Conservation (phyloP, 352 stramenopile species). For the Pythium dissimile region DNA sequence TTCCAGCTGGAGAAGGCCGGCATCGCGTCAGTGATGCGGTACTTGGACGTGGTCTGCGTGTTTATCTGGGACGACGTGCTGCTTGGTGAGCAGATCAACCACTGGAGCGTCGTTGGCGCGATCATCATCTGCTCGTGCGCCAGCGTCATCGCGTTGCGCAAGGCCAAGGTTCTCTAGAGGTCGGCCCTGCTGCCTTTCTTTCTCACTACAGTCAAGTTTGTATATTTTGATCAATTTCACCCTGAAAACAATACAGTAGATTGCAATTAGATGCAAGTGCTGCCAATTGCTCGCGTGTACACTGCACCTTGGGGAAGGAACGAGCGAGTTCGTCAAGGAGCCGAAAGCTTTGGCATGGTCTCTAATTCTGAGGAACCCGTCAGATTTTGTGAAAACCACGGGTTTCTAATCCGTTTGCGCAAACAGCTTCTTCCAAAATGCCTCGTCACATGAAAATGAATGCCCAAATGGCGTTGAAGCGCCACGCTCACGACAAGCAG, state of each 20-base stretch:
- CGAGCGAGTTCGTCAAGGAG: too few species aligned
- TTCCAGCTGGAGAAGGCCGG: constrained; percentile 85
- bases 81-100: constrained; percentile 60
- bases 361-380: too few species aligned
- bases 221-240: too few species aligned
- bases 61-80: constrained; percentile 77
- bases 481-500: too few species aligned
- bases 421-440: not conserved
- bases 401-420: too few species aligned
- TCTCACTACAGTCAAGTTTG: not conserved
- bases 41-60: constrained; percentile 79
- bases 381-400: too few species aligned
- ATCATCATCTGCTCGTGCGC: constrained; percentile 65
- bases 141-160: constrained; percentile 60
- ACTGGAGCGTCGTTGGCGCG: constrained; percentile 68
- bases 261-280: too few species aligned
- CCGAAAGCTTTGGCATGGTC: too few species aligned
- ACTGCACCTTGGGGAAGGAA: too few species aligned
- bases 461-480: not conserved
- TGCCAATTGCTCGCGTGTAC: too few species aligned
- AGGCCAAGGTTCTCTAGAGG: constrained; percentile 25
- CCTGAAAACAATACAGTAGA: too few species aligned
- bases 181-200: too few species aligned
- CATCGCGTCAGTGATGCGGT: constrained; percentile 81
- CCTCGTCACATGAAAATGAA: not conserved